A percentile compares a stretch with the other conserved stretches of the same genome.
Evolutionary conservation across 306 rosid species (phyloP).

Genomic region (Begonia fuchsioides): DNA sequence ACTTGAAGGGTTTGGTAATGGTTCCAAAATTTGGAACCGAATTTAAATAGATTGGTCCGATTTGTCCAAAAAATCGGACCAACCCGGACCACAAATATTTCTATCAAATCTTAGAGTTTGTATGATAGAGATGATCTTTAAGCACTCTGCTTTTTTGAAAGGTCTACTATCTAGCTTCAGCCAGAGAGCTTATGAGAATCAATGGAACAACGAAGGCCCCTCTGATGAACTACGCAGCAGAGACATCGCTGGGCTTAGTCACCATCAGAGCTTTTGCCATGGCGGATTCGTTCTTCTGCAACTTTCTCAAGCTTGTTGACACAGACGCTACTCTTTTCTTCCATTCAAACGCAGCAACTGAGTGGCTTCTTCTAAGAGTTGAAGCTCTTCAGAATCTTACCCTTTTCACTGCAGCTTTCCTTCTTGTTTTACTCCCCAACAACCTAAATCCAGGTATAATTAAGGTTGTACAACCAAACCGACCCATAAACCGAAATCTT

Average conservation of each 20-base stretch:
- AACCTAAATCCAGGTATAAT: slow-evolving; percentile 49
- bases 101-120: too few relatives aligned
- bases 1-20: too few relatives aligned
- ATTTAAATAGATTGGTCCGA: too few relatives aligned
- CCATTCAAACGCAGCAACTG: slow-evolving; percentile 43
- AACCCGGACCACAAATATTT: too few relatives aligned
- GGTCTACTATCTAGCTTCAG: slow-evolving; percentile 65
- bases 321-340: slow-evolving; percentile 53
- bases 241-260: slow-evolving; percentile 70
- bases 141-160: slow-evolving; percentile 1
- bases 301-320: slow-evolving; percentile 48
- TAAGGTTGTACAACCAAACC: too few relatives aligned
- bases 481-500: too few relatives aligned
- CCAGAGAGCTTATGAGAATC: slow-evolving; percentile 60
- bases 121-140: background rate
- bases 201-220: slow-evolving; percentile 93
- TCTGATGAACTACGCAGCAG: slow-evolving; percentile 55
- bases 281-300: slow-evolving; percentile 34
- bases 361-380: slow-evolving; percentile 52
- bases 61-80: too few relatives aligned
- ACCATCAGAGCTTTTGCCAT: slow-evolving; percentile 61
- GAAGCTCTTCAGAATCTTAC: slow-evolving; percentile 62
- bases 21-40: too few relatives aligned
- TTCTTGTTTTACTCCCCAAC: slow-evolving; percentile 46
- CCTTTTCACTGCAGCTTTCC: slow-evolving; percentile 42